Conservation (phyloP, 2,329 filamentous ascomycete species). For the Talaromyces islandicus region DNA sequence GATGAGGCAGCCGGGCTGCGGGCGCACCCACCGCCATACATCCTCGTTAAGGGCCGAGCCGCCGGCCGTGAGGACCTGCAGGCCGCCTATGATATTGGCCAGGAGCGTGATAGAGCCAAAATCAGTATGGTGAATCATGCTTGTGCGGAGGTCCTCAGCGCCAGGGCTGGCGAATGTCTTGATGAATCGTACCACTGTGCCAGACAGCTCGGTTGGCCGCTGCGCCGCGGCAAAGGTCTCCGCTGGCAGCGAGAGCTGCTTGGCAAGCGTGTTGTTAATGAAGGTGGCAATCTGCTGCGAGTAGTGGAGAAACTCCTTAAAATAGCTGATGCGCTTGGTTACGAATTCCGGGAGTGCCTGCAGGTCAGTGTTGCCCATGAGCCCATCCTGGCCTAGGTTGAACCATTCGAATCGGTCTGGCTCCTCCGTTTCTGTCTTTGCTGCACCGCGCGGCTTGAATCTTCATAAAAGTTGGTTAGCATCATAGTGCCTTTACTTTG, state of each 20-base stretch:
- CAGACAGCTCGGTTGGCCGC: neutral
- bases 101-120: neutral
- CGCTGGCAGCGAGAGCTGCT: neutral
- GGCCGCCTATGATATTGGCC: neutral
- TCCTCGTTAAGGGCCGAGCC: neutral
- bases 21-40: neutral
- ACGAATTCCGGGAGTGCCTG: neutral
- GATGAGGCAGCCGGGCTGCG: neutral
- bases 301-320: neutral
- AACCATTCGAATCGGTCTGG: neutral
- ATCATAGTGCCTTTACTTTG: neutral
- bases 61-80: neutral
- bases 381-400: neutral
- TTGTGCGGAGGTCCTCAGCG: neutral
- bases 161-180: neutral
- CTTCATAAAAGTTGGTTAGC: neutral
- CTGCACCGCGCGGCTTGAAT: neutral
- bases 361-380: neutral
- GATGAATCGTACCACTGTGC: neutral
- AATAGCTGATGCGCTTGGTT: neutral
- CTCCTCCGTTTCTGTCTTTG: neutral
- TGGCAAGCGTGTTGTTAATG: neutral
- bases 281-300: neutral
- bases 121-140: neutral
- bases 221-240: neutral